Conservation (phyloP, 352 stramenopile genomes). For the Phytopythium boreale region DNA sequence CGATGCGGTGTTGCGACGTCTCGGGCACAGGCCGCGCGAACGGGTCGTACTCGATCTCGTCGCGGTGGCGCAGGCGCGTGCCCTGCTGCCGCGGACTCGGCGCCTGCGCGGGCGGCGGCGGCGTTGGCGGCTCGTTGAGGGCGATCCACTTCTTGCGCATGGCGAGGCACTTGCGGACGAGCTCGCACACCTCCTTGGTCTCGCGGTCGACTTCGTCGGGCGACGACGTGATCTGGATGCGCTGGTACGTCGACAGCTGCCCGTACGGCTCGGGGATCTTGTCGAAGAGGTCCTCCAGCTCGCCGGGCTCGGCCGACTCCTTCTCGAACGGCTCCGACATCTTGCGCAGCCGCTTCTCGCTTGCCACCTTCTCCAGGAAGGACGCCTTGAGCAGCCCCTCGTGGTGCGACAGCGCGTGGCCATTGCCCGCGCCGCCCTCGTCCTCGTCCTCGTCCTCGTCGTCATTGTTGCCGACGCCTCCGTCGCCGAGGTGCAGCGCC, state of each 20-base stretch:
- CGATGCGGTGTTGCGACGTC: constrained; percentile 46
- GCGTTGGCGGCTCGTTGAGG: constrained; percentile 31
- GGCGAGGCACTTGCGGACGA: constrained; percentile 73
- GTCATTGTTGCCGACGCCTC: constrained; percentile 6
- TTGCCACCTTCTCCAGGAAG: constrained; percentile 74
- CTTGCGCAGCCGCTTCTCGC: constrained; percentile 61
- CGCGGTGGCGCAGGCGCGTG: constrained; percentile 50
- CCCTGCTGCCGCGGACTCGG: constrained; percentile 33
- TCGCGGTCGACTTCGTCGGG: constrained; percentile 71
- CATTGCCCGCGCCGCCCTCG: constrained; percentile 20
- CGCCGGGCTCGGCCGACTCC: constrained; percentile 21
- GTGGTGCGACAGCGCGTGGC: constrained; percentile 35
- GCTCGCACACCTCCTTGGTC: constrained; percentile 72
- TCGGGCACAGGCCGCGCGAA: constrained; percentile 35
- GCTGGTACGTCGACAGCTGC: constrained; percentile 63
- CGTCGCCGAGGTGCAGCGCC: constrained; percentile 3
- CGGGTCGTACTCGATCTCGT: constrained; percentile 74
- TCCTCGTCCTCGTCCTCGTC: constrained; percentile 30
- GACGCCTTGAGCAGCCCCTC: constrained; percentile 70
- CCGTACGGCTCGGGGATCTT: constrained; percentile 77
- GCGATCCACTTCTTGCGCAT: constrained; percentile 74
- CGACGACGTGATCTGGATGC: constrained; percentile 69
- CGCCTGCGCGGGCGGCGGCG: constrained; percentile 14
- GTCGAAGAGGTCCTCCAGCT: constrained; percentile 67
- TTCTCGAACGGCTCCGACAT: constrained; percentile 40